Evolutionary conservation across 805 yeast genomes (phyloP), one percentile per base, ranked within the genome.

Genomic region (Ogataea kodamae): DNA sequence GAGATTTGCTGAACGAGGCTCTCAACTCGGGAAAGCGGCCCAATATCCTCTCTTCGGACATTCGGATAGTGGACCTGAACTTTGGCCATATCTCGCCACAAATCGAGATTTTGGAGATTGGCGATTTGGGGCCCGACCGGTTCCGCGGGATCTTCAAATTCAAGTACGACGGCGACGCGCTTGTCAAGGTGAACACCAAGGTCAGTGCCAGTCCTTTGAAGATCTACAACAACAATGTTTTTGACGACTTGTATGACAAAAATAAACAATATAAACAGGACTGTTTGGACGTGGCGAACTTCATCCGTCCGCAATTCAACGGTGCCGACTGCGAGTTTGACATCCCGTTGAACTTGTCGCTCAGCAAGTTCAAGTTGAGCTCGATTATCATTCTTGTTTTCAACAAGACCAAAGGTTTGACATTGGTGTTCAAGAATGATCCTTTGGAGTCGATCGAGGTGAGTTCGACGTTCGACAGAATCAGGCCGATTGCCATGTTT

Each of bases 361-460:
- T 87, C 34, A 74, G 87, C 24, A 79, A 82, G 36, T 79, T 87
- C 42, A 70, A 71, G 47, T 67, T 87, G 33, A 74, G 79, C 37
- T 92, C 95, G 1, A 87, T 88, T 39, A 87, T 89, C 15, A 81
- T 87, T 34, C 76, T 86, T 42, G 96, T 87, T 3, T 87, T 83
- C 55, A 76, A 82, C 18, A 80, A 83, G 49, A 69, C 82, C 3
- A 85, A 85, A 51, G 96, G 96, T 1, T 68, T 87, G 37, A 87
- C 96, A 0, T 64, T 87, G 24, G 96, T 87, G 18, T 87, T 87
- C 62, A 73, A 89, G 48, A 87, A 87, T 57, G 96, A 87, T 57
- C 96, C 96, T 1, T 66, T 87, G 36, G 95, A 86, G 46, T 73
- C 79, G 13, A 86, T 87, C 42, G 78, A 77, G 48, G 94, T 87